These are phyloP conservation scores for Pyronema domesticum DNA, from an alignment of 495 filamentous ascomycete species.

Conservation along the genomic window DNA sequence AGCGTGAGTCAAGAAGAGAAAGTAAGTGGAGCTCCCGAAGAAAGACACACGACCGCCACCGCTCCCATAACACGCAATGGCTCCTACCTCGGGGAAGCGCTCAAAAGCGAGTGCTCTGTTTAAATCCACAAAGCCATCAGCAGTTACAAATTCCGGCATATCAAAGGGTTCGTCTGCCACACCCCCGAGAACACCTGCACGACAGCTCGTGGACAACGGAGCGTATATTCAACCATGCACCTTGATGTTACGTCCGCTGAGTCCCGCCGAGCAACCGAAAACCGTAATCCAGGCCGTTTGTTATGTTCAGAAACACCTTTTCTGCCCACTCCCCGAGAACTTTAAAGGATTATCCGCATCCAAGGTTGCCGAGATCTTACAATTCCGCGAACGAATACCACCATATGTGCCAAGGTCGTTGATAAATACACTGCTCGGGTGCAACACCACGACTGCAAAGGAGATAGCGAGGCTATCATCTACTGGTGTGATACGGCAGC, in stretches of 20 bases:
- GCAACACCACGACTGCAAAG: background rate
- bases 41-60: no score
- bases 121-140: background rate
- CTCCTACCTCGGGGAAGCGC: no score
- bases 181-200: background rate
- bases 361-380: background rate
- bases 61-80: no score
- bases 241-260: background rate
- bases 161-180: background rate
- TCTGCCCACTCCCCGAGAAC: constrained; percentile 1
- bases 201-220: background rate
- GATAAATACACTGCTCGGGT: background rate
- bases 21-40: no score
- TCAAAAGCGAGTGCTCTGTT: no score
- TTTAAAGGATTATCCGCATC: background rate
- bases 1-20: no score
- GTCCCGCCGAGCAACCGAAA: background rate
- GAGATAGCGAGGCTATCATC: background rate
- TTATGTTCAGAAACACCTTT: background rate
- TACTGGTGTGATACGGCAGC: background rate
- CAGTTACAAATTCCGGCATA: background rate
- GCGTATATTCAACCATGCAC: background rate
- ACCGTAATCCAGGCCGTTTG: background rate
- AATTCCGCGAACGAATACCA: background rate
- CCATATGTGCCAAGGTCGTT: background rate